These are phyloP conservation scores for Starmerella apicola DNA, from an alignment of 805 yeast genomes.

Conservation along the genomic window DNA sequence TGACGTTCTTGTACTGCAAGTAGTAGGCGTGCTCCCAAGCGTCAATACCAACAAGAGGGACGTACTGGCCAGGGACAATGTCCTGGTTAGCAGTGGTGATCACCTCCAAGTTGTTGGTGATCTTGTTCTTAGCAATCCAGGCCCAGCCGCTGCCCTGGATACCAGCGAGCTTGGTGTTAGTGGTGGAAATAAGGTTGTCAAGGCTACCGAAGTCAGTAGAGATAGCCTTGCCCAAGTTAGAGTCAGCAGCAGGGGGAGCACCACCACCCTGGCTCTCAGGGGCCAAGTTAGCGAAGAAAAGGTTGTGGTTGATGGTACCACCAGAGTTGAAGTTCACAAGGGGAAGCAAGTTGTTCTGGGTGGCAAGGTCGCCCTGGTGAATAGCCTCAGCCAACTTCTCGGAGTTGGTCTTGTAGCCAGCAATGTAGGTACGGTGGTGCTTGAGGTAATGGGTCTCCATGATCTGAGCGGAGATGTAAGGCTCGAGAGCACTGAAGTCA, in stretches of 20 bases:
- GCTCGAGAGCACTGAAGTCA: conserved; percentile 79
- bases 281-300: conserved; percentile 81
- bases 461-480: conserved; percentile 72
- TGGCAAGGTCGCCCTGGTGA: conserved; percentile 43
- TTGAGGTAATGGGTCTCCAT: conserved; percentile 75
- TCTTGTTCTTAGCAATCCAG: conserved; percentile 70
- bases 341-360: conserved; percentile 50
- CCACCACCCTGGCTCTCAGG: conserved; percentile 74
- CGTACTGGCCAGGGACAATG: conserved; percentile 56
- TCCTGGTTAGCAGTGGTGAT: conserved; percentile 80
- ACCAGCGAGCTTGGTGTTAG: conserved; percentile 68
- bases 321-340: conserved; percentile 85
- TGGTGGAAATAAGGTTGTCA: conserved; percentile 49
- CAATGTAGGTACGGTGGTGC: conserved; percentile 88
- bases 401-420: conserved; percentile 64
- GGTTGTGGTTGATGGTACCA: conserved; percentile 73
- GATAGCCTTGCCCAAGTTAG: conserved; percentile 49
- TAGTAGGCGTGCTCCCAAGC: conserved; percentile 98
- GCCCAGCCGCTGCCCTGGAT: conserved; percentile 97
- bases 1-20: conserved; percentile 83
- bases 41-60: conserved; percentile 77
- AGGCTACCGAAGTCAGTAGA: conserved; percentile 55
- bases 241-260: conserved; percentile 39
- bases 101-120: conserved; percentile 57
- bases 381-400: conserved; percentile 63